Conservation (phyloP, 495 filamentous ascomycete species). For the Aspergillus leporis region DNA sequence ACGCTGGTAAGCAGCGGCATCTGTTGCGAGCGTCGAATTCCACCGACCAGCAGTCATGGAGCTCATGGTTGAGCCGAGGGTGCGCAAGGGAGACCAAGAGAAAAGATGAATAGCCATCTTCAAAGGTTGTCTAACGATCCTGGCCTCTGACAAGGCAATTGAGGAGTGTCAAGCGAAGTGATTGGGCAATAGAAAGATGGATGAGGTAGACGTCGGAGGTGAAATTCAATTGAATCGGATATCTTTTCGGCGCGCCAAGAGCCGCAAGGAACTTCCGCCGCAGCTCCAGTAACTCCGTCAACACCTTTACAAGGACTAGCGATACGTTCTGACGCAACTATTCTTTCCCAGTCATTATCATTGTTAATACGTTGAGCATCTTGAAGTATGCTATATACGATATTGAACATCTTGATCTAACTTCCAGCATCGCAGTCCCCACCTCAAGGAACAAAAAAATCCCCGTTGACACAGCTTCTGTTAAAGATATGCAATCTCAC, state of each 20-base stretch:
- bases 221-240: not conserved
- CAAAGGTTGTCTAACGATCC: not conserved
- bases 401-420: not conserved
- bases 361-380: not conserved
- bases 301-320: not conserved
- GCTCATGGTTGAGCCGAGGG: slow-evolving; percentile 22
- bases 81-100: slow-evolving; percentile 34
- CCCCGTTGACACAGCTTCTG: not conserved
- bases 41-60: slow-evolving; percentile 37
- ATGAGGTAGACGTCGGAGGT: not conserved
- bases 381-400: not conserved
- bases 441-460: not conserved
- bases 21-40: slow-evolving; percentile 40
- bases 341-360: not conserved
- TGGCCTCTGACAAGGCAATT: not conserved
- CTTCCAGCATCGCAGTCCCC: not conserved
- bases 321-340: not conserved
- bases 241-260: slow-evolving; percentile 1
- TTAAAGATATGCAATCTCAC: slow-evolving; percentile 74
- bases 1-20: slow-evolving; percentile 30
- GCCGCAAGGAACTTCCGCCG: not conserved
- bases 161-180: not conserved
- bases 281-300: not conserved
- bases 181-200: not conserved
- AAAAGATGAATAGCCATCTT: slow-evolving; percentile 38